Conservation (phyloP, 202 grass and related monocot species). For the Carex arenaria region DNA sequence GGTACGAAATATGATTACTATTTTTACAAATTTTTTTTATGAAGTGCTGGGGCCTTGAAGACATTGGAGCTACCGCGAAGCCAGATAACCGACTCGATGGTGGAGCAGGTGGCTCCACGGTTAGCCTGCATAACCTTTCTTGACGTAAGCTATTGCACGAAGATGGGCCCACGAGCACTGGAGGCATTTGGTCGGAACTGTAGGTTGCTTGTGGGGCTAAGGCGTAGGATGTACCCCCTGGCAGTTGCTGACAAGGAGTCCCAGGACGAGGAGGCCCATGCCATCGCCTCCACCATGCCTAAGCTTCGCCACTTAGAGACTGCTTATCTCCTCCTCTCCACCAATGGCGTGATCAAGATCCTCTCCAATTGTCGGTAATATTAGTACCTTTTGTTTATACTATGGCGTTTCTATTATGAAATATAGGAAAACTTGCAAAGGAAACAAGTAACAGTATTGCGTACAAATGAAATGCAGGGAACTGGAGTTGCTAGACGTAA, state of each 20-base stretch:
- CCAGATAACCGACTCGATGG: conserved; percentile 80
- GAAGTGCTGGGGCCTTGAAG: conserved; percentile 52
- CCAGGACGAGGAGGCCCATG: conserved; percentile 83
- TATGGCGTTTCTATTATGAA: background rate
- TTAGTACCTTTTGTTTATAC: background rate
- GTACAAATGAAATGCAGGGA: conserved; percentile 17
- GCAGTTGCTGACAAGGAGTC: conserved; percentile 59
- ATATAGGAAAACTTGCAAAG: background rate
- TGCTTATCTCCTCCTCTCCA: conserved; percentile 67
- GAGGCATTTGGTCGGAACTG: conserved; percentile 81
- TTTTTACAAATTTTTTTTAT: conserved; percentile 4
- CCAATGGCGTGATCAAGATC: conserved; percentile 55
- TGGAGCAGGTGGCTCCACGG: conserved; percentile 63
- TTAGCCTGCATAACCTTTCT: conserved; percentile 69
- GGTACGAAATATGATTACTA: background rate
- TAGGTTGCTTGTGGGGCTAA: conserved; percentile 49
- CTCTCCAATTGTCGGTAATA: conserved; percentile 46
- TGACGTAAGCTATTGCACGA: conserved; percentile 91
- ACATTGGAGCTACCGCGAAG: conserved; percentile 80
- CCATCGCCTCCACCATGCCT: conserved; percentile 78
- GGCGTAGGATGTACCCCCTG: conserved; percentile 76
- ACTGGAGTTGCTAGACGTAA: conserved; percentile 70
- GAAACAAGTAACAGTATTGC: background rate
- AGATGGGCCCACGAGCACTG: conserved; percentile 64
- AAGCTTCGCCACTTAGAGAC: conserved; percentile 72